These are phyloP conservation scores for Begonia loranthoides DNA, from an alignment of 306 rosid genomes.

Conservation along the genomic window DNA sequence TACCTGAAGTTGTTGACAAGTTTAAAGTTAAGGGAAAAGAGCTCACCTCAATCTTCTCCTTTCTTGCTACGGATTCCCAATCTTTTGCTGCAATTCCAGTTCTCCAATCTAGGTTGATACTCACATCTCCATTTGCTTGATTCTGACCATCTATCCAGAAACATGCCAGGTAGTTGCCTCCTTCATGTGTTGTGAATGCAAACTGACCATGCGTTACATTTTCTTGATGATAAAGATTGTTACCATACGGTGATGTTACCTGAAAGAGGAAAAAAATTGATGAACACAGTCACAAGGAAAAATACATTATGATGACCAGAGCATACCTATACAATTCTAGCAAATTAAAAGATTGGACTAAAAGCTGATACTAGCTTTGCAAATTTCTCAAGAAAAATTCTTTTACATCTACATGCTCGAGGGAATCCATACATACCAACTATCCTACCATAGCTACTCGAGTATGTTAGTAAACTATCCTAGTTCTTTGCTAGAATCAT, in stretches of 20 bases:
- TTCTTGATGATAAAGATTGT: constrained; percentile 46
- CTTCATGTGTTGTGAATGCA: constrained; percentile 78
- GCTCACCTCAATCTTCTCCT: constrained; percentile 84
- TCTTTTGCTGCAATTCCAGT: constrained; percentile 92
- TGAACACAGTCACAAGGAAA: too few relatives aligned
- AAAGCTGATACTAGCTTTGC: too few relatives aligned
- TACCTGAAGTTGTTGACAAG: too few relatives aligned
- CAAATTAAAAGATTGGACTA: too few relatives aligned
- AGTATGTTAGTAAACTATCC: too few relatives aligned
- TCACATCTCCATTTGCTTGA: constrained; percentile 14
- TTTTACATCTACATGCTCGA: too few relatives aligned
- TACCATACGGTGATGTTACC: constrained; percentile 93
- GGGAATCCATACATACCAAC: too few relatives aligned
- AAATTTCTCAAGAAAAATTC: too few relatives aligned
- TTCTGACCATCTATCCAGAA: constrained; percentile 47
- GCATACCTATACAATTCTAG: too few relatives aligned
- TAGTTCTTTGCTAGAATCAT: too few relatives aligned
- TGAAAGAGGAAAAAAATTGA: constrained; percentile 7
- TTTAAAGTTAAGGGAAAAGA: constrained; percentile 3
- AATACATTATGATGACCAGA: too few relatives aligned
- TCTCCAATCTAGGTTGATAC: constrained; percentile 80
- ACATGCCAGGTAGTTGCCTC: constrained; percentile 85
- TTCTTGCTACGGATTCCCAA: constrained; percentile 94
- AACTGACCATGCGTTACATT: constrained; percentile 70
- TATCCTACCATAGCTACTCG: too few relatives aligned